Conservation (phyloP, 2,329 filamentous ascomycete species). For the Talaromyces pinophilus region DNA sequence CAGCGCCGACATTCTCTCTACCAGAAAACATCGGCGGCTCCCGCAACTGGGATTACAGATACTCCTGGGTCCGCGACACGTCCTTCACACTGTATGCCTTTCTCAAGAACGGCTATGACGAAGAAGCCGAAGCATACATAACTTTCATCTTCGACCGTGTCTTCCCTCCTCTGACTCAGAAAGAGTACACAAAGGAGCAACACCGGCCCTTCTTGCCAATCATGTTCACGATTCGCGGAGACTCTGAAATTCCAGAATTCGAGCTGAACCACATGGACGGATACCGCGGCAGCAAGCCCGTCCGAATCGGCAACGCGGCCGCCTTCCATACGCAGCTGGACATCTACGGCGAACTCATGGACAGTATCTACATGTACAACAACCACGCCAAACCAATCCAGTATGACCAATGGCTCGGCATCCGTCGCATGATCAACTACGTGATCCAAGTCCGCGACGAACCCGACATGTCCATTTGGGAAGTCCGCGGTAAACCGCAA, state of each 20-base stretch:
- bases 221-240: constrained; percentile 78
- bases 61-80: constrained; percentile 74
- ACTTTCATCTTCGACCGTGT: constrained; percentile 74
- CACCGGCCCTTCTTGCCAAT: constrained; percentile 62
- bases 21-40: constrained; percentile 71
- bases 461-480: constrained; percentile 82
- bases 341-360: constrained; percentile 77
- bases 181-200: constrained; percentile 57
- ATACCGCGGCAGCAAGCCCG: constrained; percentile 69
- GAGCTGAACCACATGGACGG: constrained; percentile 71
- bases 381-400: constrained; percentile 75
- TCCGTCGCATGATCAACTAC: constrained; percentile 69
- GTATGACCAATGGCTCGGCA: constrained; percentile 73
- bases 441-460: constrained; percentile 67
- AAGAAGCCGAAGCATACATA: constrained; percentile 77
- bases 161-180: constrained; percentile 50
- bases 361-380: constrained; percentile 75
- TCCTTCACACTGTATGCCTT: constrained; percentile 77
- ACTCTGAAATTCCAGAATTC: constrained; percentile 70
- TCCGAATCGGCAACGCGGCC: constrained; percentile 75
- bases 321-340: constrained; percentile 76
- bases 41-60: constrained; percentile 56
- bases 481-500: constrained; percentile 73
- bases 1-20: constrained; percentile 74
- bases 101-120: constrained; percentile 71